Conservation (phyloP, 768 basidiomycete genomes). For the Psilocybe azurescens region DNA sequence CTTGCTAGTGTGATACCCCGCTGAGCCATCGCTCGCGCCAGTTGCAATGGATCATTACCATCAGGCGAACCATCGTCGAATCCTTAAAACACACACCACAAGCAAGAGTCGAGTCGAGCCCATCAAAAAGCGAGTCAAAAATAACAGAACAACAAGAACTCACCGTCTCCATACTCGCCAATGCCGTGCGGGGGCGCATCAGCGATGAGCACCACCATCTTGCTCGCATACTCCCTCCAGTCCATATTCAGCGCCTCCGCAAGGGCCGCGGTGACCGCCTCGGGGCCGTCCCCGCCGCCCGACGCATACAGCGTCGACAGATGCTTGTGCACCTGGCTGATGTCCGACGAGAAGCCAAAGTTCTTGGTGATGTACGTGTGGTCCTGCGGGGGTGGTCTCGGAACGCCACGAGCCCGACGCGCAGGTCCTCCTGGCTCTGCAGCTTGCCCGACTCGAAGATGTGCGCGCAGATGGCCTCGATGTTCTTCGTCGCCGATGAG, state of each 20-base stretch:
- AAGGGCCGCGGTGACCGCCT: slow-evolving; percentile 94
- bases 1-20: slow-evolving; percentile 89
- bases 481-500: slow-evolving; percentile 94
- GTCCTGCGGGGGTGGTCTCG: slow-evolving; percentile 98
- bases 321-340: slow-evolving; percentile 83
- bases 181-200: slow-evolving; percentile 98
- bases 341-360: slow-evolving; percentile 94
- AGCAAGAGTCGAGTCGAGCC: background rate
- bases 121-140: slow-evolving; percentile 12
- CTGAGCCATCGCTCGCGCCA: slow-evolving; percentile 89
- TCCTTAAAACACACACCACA: slow-evolving; percentile 49
- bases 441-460: slow-evolving; percentile 95
- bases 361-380: slow-evolving; percentile 93
- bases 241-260: slow-evolving; percentile 88
- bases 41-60: slow-evolving; percentile 86
- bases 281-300: slow-evolving; percentile 94
- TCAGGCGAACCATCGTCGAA: slow-evolving; percentile 96
- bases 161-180: slow-evolving; percentile 96
- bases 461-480: slow-evolving; percentile 92
- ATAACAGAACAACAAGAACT: slow-evolving; percentile 24
- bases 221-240: slow-evolving; percentile 87
- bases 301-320: slow-evolving; percentile 86
- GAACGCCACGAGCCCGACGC: slow-evolving; percentile 93
- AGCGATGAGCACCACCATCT: slow-evolving; percentile 96
- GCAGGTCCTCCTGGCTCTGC: slow-evolving; percentile 84